A percentile compares a stretch with the other conserved stretches of the same genome.
phyloP scores from a whole-genome alignment of 495 filamentous ascomycete species.

The Penicillium pulvis region DNA sequence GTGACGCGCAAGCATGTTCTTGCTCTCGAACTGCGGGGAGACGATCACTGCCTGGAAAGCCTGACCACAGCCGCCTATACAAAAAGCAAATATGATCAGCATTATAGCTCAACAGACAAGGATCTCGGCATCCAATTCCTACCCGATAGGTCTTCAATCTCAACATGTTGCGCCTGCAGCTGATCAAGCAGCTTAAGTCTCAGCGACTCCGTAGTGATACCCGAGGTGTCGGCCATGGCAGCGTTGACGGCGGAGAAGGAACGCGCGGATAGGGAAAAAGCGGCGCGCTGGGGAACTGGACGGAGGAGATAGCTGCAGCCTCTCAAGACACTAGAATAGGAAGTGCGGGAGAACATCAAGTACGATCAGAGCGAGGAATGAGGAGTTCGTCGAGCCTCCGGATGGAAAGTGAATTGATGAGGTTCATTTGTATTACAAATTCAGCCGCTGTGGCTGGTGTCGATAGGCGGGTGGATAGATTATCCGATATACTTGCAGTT shows the following conservation, averaged over 20 bases:
- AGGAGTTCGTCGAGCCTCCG: not conserved
- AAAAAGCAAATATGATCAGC: not conserved
- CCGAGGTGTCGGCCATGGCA: slow-evolving; percentile 52
- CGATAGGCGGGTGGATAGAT: not conserved
- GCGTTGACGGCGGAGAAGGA: slow-evolving; percentile 43
- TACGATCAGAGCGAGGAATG: slow-evolving; percentile 9
- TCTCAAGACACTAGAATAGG: slow-evolving; percentile 40
- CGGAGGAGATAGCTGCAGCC: slow-evolving; percentile 47
- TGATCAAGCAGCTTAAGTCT: slow-evolving; percentile 68
- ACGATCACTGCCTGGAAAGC: slow-evolving; percentile 93
- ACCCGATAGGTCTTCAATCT: slow-evolving; percentile 95
- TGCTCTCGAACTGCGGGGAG: slow-evolving; percentile 81
- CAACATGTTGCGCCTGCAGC: slow-evolving; percentile 80
- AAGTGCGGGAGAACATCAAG: slow-evolving; percentile 49
- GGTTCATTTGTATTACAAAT: slow-evolving; percentile 10
- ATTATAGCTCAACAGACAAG: not conserved
- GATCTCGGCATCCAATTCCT: slow-evolving; percentile 24
- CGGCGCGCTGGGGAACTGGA: slow-evolving; percentile 28
- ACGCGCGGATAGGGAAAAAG: slow-evolving; percentile 43
- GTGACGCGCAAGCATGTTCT: slow-evolving; percentile 84
- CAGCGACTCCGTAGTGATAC: slow-evolving; percentile 71
- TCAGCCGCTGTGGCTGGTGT: slow-evolving; percentile 10
- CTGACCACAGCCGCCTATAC: slow-evolving; percentile 87
- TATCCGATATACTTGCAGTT: slow-evolving; percentile 1
- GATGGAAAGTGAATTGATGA: slow-evolving; percentile 3